A percentile compares a stretch with the other conserved stretches of the same genome.
These are phyloP conservation scores for Neurospora sp. DNA, from an alignment of 495 filamentous ascomycete genomes.

Conservation along the genomic window DNA sequence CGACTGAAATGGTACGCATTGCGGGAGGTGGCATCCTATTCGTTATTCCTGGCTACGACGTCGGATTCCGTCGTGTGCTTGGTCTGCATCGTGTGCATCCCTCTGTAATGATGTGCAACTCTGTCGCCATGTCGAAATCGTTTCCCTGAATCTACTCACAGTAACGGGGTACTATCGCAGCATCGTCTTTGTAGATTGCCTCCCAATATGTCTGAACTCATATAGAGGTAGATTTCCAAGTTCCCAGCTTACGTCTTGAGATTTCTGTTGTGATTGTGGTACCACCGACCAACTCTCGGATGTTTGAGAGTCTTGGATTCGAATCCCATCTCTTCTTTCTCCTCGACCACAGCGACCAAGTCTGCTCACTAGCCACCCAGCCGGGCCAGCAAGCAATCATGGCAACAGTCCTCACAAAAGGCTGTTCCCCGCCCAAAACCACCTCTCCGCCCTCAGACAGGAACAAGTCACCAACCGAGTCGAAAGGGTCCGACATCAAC, in stretches of 20 bases:
- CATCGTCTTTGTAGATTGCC: background rate
- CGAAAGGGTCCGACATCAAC: conserved; percentile 3
- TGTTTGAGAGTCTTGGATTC: background rate
- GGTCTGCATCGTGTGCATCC: background rate
- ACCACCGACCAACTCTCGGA: background rate
- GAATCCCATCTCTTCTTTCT: background rate
- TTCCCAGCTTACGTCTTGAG: background rate
- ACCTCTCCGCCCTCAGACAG: background rate
- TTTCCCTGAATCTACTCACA: background rate
- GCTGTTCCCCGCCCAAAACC: background rate
- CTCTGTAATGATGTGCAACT: conserved; percentile 3
- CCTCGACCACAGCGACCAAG: background rate
- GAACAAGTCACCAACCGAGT: background rate
- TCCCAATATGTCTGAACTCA: background rate
- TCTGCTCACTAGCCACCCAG: background rate
- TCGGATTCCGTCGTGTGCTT: background rate
- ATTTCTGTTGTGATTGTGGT: background rate
- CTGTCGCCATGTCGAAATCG: conserved; percentile 1
- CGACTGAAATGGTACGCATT: background rate
- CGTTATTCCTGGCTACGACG: background rate
- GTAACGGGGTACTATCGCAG: background rate
- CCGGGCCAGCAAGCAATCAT: background rate
- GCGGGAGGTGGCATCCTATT: background rate
- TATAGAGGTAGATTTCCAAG: background rate
- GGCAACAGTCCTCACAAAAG: conserved; percentile 13